These are phyloP conservation scores for Chlamydomonas sp. DNA, from an alignment of 139 green algal genomes.

Conservation along the genomic window DNA sequence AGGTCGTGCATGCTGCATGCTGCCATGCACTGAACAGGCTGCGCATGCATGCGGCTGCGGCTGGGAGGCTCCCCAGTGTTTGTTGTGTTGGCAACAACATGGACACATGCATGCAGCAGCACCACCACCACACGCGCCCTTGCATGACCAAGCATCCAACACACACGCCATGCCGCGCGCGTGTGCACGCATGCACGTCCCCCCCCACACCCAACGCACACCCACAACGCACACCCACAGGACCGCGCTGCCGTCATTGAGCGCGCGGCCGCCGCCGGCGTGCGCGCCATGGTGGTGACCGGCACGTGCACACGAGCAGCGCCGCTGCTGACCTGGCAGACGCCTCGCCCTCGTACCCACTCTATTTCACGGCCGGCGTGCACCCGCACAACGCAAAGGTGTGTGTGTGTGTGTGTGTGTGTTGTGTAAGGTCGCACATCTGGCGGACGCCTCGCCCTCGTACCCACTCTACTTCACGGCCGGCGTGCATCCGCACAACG, in stretches of 20 bases:
- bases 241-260: slow-evolving; percentile 48
- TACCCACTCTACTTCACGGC: slow-evolving; percentile 61
- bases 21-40: too few relatives aligned
- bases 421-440: too few relatives aligned
- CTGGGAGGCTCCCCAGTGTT: too few relatives aligned
- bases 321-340: slow-evolving; percentile 32
- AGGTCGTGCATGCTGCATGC: slow-evolving; percentile 25
- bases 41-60: too few relatives aligned
- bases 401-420: too few relatives aligned
- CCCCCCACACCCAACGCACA: background rate
- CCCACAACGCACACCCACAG: slow-evolving; percentile 15
- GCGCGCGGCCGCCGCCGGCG: slow-evolving; percentile 33
- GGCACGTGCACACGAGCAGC: slow-evolving; percentile 30
- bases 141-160: too few relatives aligned
- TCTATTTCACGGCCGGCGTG: slow-evolving; percentile 69
- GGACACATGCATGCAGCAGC: background rate
- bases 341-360: slow-evolving; percentile 8
- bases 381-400: slow-evolving; percentile 72
- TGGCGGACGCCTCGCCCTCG: slow-evolving; percentile 19
- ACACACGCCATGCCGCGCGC: too few relatives aligned
- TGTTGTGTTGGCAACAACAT: background rate
- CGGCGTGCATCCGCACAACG: slow-evolving; percentile 68
- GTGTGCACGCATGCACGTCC: too few relatives aligned
- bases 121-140: too few relatives aligned
- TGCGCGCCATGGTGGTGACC: slow-evolving; percentile 46